phyloP scores from a whole-genome alignment of 495 filamentous ascomycete genomes.

The Tuber aestivum region DNA sequence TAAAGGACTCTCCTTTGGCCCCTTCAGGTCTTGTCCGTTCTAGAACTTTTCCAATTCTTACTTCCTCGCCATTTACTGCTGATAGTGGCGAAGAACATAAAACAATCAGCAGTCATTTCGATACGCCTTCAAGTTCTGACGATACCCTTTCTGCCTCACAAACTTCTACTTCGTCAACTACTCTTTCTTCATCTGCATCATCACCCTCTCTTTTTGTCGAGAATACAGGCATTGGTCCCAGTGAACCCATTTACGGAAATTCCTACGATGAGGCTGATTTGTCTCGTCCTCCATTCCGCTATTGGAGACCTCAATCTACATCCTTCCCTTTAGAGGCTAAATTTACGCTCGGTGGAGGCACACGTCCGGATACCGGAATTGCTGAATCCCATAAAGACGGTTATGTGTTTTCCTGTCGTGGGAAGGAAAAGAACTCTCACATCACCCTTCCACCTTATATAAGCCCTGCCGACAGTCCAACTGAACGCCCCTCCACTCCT shows the following conservation, averaged over 20 bases:
- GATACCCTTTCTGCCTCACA: not conserved
- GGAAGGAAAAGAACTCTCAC: not conserved
- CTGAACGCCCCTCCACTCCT: conserved; percentile 37
- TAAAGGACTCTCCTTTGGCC: conserved; percentile 45
- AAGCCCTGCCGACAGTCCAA: conserved; percentile 41
- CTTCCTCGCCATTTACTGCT: conserved; percentile 23
- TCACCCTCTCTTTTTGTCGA: conserved; percentile 19
- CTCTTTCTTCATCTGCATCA: conserved; percentile 20
- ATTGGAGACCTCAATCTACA: conserved; percentile 36
- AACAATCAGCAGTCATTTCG: conserved; percentile 2
- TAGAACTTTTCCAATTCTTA: conserved; percentile 41
- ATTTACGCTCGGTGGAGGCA: conserved; percentile 33
- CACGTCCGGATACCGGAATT: conserved; percentile 20
- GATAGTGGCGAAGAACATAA: conserved; percentile 24
- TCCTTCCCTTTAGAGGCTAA: conserved; percentile 34
- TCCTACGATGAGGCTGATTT: conserved; percentile 23
- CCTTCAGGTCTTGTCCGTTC: conserved; percentile 51
- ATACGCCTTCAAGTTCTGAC: not conserved
- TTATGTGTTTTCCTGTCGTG: not conserved
- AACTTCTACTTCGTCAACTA: conserved; percentile 15
- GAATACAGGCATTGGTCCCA: conserved; percentile 8
- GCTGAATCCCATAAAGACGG: not conserved
- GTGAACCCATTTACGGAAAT: conserved; percentile 13
- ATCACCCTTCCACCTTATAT: conserved; percentile 39
- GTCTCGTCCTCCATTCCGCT: conserved; percentile 32